phyloP scores from a whole-genome alignment of 495 filamentous ascomycete species.

The Neurospora cerealis region DNA sequence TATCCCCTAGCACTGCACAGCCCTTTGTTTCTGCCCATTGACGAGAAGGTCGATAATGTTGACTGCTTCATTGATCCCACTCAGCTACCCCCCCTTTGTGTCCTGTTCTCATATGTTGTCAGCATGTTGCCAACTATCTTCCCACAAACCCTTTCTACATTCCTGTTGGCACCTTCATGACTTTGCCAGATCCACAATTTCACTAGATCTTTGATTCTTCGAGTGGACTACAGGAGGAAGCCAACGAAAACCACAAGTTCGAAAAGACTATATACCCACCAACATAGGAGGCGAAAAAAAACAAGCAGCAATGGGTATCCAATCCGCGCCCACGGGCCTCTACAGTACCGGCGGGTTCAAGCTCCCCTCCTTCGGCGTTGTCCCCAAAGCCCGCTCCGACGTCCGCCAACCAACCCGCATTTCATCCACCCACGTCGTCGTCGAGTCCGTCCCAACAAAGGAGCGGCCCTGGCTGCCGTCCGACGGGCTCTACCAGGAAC shows the following conservation, averaged over 20 bases:
- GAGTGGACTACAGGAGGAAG: background rate
- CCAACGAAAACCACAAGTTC: background rate
- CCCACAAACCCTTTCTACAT: background rate
- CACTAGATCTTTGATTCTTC: background rate
- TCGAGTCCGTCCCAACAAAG: background rate
- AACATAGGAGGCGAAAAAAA: background rate
- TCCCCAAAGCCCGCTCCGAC: background rate
- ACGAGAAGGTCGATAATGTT: background rate
- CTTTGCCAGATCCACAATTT: background rate
- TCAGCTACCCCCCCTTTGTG: background rate
- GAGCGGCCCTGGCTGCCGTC: background rate
- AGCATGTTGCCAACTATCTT: background rate
- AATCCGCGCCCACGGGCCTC: background rate
- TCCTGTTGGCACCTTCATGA: background rate
- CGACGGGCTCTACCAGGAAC: background rate
- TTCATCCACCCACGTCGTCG: background rate
- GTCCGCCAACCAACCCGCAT: background rate
- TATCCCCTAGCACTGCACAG: background rate
- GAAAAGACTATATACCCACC: background rate
- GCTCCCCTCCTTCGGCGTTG: background rate
- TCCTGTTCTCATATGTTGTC: background rate
- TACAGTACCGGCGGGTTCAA: background rate
- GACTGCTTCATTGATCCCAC: background rate
- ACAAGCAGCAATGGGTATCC: background rate
- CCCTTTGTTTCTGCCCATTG: background rate